These are phyloP conservation scores for Ilyonectria destructans DNA, from an alignment of 2,329 filamentous ascomycete genomes.

Conservation along the genomic window DNA sequence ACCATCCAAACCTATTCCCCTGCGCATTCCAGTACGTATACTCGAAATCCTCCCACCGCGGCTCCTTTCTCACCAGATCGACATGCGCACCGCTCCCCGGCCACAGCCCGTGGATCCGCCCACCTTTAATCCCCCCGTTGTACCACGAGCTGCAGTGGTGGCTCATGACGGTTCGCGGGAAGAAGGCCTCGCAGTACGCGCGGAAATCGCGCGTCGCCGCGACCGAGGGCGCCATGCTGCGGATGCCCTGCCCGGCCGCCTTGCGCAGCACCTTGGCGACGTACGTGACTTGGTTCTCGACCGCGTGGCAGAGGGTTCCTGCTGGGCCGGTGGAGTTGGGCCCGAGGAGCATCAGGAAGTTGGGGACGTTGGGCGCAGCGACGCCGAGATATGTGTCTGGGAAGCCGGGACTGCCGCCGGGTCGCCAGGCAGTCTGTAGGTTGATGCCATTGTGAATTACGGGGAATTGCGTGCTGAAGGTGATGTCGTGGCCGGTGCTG, in stretches of 20 bases:
- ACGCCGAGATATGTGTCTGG: constrained; percentile 16
- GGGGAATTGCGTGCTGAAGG: constrained; percentile 15
- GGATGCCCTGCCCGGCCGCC: constrained; percentile 14
- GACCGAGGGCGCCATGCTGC: constrained; percentile 10
- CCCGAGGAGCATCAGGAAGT: constrained; percentile 5
- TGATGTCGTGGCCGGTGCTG: constrained; percentile 15
- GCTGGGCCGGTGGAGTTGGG: constrained; percentile 17
- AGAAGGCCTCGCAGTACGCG: constrained; percentile 22
- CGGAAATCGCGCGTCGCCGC: constrained; percentile 14
- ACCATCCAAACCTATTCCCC: constrained; percentile 21
- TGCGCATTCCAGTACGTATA: constrained; percentile 9
- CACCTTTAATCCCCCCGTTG: constrained; percentile 14
- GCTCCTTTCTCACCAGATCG: constrained; percentile 8
- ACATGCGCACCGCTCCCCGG: constrained; percentile 23
- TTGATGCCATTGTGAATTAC: constrained; percentile 2
- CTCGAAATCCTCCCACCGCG: constrained; percentile 20
- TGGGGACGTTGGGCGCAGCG: constrained; percentile 5
- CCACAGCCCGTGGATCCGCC: constrained; percentile 21
- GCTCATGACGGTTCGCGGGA: constrained; percentile 17
- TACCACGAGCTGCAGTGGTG: constrained; percentile 26
- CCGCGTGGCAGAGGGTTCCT: constrained; percentile 7
- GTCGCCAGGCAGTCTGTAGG: constrained; percentile 11
- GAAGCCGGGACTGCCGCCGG: constrained; percentile 14
- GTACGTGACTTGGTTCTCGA: constrained; percentile 25
- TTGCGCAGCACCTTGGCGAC: constrained; percentile 20